Percentiles rank a stretch among this genome's conserved stretches.
Evolutionary conservation across 768 basidiomycete genomes (phyloP).

Genomic region (Paxillus rubicundulus): DNA sequence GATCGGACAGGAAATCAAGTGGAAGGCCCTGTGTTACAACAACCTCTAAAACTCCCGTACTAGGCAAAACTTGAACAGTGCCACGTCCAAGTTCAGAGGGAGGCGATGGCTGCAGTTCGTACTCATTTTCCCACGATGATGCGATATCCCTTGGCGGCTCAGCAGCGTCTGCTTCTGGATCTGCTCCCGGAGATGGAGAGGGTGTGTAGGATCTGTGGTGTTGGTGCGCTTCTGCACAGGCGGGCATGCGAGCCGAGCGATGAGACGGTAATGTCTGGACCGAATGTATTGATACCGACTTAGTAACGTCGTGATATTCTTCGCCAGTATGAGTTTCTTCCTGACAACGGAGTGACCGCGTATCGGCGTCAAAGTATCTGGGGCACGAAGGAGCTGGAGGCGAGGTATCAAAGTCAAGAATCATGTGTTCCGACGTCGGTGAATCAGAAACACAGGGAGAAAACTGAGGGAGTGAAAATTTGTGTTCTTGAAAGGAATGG

Average conservation of each 20-base stretch:
- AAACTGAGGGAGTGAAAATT: conserved; percentile 17
- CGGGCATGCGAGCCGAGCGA: neutral
- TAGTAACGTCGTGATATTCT: neutral
- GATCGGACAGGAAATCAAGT: conserved; percentile 30
- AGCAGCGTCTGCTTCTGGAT: neutral
- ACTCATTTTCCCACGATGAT: neutral
- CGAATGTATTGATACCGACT: neutral
- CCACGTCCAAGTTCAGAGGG: neutral
- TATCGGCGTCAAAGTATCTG: neutral
- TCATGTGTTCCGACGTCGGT: conserved; percentile 10
- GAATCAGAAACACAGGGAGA: conserved; percentile 21
- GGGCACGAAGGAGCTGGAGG: conserved; percentile 3
- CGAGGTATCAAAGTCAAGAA: conserved; percentile 26
- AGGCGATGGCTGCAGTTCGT: neutral
- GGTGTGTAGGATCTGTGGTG: neutral
- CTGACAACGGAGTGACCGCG: neutral
- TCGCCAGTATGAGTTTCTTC: neutral
- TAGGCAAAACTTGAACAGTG: neutral
- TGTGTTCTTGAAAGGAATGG: neutral
- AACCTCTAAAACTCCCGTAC: neutral
- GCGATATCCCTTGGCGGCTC: neutral
- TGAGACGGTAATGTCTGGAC: neutral
- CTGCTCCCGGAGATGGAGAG: neutral
- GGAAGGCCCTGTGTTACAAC: neutral
- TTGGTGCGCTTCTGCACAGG: neutral